Conservation (phyloP, 306 rosid species). For the Cyclanthera cordifolia region DNA sequence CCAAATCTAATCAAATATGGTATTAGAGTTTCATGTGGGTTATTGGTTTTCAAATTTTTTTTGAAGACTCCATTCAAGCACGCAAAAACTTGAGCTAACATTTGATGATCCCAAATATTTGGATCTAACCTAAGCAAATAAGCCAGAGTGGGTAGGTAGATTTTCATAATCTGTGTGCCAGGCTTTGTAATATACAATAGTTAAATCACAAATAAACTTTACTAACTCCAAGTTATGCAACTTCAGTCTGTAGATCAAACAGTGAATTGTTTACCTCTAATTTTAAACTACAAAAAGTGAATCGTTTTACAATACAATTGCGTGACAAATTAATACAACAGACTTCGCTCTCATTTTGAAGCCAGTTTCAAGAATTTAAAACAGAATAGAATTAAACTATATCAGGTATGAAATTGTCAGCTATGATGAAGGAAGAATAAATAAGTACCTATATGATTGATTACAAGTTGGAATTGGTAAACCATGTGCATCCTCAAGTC, state of each 20-base stretch:
- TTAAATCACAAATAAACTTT: background rate
- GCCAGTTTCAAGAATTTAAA: conserved; percentile 1
- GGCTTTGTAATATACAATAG: background rate
- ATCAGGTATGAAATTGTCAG: background rate
- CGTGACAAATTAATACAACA: conserved; percentile 7
- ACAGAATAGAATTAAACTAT: conserved; percentile 8
- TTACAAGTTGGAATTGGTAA: conserved; percentile 2
- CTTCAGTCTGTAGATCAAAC: background rate
- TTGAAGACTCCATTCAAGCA: too few species aligned
- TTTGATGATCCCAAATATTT: too few species aligned
- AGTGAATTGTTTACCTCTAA: background rate
- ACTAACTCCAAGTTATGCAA: background rate
- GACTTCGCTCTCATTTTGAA: background rate
- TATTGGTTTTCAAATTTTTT: too few species aligned
- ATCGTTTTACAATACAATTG: conserved; percentile 5
- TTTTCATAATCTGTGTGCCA: background rate
- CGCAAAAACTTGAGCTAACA: too few species aligned
- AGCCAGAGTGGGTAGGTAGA: too few species aligned
- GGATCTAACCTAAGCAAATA: too few species aligned
- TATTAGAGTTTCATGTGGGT: too few species aligned
- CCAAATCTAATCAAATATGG: too few species aligned
- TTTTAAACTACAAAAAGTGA: background rate
- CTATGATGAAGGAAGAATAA: background rate
- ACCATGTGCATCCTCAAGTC: conserved; percentile 5
- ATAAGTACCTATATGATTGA: conserved; percentile 8